Percentiles rank a stretch among this genome's conserved stretches.
Evolutionary conservation across 2,329 filamentous ascomycete genomes (phyloP).

Genomic region (Pleomassaria siparia): DNA sequence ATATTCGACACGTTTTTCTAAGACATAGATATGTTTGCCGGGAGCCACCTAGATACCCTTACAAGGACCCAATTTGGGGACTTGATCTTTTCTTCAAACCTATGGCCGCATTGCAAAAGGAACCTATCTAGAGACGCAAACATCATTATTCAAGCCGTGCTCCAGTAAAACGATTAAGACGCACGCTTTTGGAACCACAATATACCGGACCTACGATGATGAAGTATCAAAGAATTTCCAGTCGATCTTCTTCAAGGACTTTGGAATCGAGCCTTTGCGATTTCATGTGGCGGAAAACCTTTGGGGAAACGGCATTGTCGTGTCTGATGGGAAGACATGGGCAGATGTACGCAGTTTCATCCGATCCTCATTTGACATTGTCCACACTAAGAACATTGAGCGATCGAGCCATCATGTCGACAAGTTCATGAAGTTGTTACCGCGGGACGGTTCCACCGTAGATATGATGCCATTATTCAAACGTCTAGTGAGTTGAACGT

Average conservation of each 20-base stretch:
- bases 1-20: no score
- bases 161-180: slow-evolving; percentile 12
- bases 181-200: slow-evolving; percentile 6
- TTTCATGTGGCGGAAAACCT: slow-evolving; percentile 6
- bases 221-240: slow-evolving; percentile 13
- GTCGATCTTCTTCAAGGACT: slow-evolving; percentile 11
- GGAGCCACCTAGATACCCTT: neutral
- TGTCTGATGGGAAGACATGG: slow-evolving; percentile 12
- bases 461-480: slow-evolving; percentile 14
- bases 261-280: slow-evolving; percentile 11
- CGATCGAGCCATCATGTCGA: slow-evolving; percentile 10
- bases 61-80: slow-evolving; percentile 1
- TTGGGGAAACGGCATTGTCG: slow-evolving; percentile 14
- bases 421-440: slow-evolving; percentile 11
- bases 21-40: neutral
- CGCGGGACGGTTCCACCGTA: slow-evolving; percentile 12
- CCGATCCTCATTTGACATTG: slow-evolving; percentile 10
- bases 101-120: slow-evolving; percentile 7
- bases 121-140: slow-evolving; percentile 6
- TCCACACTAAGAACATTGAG: slow-evolving; percentile 12
- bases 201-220: slow-evolving; percentile 11
- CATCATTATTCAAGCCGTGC: slow-evolving; percentile 5
- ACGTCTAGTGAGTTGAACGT: slow-evolving; percentile 9
- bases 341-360: slow-evolving; percentile 8
- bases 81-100: slow-evolving; percentile 4